Evolutionary conservation across 768 basidiomycete species (phyloP).

Genomic region (Coprinopsis sp.): DNA sequence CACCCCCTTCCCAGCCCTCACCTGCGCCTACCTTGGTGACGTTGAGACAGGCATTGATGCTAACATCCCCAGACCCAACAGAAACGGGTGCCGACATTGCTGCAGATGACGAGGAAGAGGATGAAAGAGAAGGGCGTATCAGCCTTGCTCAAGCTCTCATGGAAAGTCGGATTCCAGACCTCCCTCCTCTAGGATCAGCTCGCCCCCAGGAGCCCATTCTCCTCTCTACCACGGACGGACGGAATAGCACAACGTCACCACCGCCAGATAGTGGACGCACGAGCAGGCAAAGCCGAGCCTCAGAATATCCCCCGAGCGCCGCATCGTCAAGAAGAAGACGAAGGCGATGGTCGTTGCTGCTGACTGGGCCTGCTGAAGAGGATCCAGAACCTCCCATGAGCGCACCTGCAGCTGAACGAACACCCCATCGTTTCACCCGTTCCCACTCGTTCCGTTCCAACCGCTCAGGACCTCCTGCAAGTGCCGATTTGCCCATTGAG

Average conservation of each 20-base stretch:
- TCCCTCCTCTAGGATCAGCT: conserved; percentile 65
- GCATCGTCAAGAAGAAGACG: conserved; percentile 10
- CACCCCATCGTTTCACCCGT: conserved; percentile 27
- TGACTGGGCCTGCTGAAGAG: conserved; percentile 15
- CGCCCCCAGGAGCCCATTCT: conserved; percentile 68
- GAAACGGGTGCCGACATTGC: too few species aligned
- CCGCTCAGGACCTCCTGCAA: conserved; percentile 26
- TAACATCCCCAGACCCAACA: too few species aligned
- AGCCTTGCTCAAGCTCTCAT: conserved; percentile 69
- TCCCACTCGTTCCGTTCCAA: conserved; percentile 39
- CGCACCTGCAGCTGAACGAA: conserved; percentile 21
- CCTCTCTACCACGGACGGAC: conserved; percentile 46
- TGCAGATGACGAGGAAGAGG: conserved; percentile 52
- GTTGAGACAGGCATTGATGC: conserved; percentile 57
- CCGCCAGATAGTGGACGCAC: conserved; percentile 33
- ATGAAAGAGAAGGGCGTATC: conserved; percentile 61
- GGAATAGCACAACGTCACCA: conserved; percentile 33
- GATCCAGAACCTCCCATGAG: conserved; percentile 18
- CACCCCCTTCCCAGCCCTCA: conserved; percentile 47
- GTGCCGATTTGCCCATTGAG: conserved; percentile 20
- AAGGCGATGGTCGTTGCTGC: conserved; percentile 14
- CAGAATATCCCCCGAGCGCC: conserved; percentile 23
- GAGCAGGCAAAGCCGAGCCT: background rate
- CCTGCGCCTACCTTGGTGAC: conserved; percentile 61
- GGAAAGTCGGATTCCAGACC: conserved; percentile 73